Base-by-base conservation (phyloP, 148 eudicot species). In the Selenicereus undatus region DNA sequence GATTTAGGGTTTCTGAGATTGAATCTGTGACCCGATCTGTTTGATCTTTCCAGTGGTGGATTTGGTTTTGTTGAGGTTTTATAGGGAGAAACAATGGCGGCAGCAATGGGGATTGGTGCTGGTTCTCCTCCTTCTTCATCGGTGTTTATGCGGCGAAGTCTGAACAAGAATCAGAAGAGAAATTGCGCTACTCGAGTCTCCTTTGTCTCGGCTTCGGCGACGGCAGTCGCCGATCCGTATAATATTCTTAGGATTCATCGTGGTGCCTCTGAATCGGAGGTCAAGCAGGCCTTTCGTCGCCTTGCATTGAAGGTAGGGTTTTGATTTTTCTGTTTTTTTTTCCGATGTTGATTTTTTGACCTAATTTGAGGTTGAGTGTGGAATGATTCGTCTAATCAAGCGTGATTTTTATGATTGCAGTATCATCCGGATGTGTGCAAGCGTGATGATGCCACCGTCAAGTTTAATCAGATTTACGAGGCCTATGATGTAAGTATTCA, bases 371-470 rank as follows among this genome's bases (percentile, higher is more conserved):
- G 0, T n/a, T 43, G n/a, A n/a, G 36, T 71, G 14, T 36, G 20
- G 74, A 29, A 30, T 50, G 73, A 29, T 65, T 65, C 82, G 21
- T 6, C 30, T 66, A 26, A 66, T 42, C 76, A 3, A 48, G 32
- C 73, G 43, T 48, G 2, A 8, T 73, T 11, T 54, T 76, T 8
- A 43, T 1, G 43, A 64, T 83, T 88, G 81, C 91, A 96, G 99
- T 93, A 91, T 90, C 98, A 96, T 80, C 99, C 99, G 22, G 99
- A 95, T 79, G 97, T 93, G 0, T 95, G 97, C 85, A 92, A 86
- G 85, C 97, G 84, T 81, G 89, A 83, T 79, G 83, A 95, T 62
- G 88, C 92, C 68, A 89, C 84, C 24, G 86, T 88, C 60, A 88
- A 92, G 35, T 96, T 96, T 82, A 90, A 90, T 74, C 90, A 85